Percentiles rank a stretch among this genome's conserved stretches.
phyloP scores from a whole-genome alignment of 208 protist genomes.

The Leptomonas pyrrhocoris region DNA sequence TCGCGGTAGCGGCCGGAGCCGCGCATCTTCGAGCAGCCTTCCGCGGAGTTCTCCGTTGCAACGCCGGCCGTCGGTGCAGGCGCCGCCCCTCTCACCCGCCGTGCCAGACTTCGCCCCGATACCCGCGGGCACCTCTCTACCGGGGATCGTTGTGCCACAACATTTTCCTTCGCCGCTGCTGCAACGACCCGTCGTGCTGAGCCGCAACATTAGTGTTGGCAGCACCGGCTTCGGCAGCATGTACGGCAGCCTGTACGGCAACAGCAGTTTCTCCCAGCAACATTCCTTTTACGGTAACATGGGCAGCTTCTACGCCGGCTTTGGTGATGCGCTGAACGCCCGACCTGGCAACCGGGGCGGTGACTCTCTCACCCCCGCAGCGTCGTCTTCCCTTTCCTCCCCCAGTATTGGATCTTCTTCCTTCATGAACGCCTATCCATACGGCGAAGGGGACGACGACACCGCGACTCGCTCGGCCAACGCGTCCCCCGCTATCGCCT shows the following conservation, averaged over 20 bases:
- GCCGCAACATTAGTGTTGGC: constrained; percentile 10
- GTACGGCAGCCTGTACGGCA: constrained; percentile 11
- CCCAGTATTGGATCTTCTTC: neutral
- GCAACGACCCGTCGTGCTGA: neutral
- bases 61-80: constrained; percentile 11
- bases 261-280: neutral
- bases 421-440: neutral
- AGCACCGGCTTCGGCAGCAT: constrained; percentile 17
- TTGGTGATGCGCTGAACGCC: neutral
- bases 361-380: no score
- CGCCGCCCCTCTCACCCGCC: neutral
- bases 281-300: constrained; percentile 17
- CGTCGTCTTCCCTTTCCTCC: neutral
- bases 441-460: neutral
- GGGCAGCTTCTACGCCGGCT: constrained; percentile 15
- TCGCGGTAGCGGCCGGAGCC: neutral
- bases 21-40: neutral
- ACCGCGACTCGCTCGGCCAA: neutral
- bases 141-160: neutral
- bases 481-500: neutral
- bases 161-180: neutral
- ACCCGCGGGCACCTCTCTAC: neutral
- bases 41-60: neutral
- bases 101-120: neutral
- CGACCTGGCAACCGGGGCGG: neutral